These are phyloP conservation scores for Fusarium veterinarium DNA, from an alignment of 2,329 filamentous ascomycete species.

Conservation along the genomic window DNA sequence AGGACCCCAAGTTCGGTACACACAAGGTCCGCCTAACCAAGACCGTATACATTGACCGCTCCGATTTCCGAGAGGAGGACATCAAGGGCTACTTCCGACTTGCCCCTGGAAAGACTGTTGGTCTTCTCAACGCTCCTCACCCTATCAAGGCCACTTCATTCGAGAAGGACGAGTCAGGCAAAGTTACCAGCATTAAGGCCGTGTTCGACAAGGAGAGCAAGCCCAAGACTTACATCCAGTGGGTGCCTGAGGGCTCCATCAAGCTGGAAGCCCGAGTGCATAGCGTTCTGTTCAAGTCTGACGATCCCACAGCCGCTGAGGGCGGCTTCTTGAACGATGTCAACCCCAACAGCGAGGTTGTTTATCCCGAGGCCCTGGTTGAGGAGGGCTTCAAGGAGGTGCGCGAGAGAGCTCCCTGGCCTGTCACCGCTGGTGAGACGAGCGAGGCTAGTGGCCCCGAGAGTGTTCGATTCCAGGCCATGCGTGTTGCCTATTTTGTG, in stretches of 20 bases:
- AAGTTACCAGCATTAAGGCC: constrained; percentile 73
- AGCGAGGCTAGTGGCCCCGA: constrained; percentile 73
- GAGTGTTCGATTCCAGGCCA: constrained; percentile 88
- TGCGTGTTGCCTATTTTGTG: constrained; percentile 87
- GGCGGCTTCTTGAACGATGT: constrained; percentile 87
- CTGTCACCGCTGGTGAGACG: constrained; percentile 79
- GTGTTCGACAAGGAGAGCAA: constrained; percentile 76
- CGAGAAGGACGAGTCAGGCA: constrained; percentile 72
- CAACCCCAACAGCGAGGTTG: constrained; percentile 83
- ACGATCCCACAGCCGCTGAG: constrained; percentile 80
- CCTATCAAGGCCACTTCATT: constrained; percentile 78
- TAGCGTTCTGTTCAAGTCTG: constrained; percentile 86
- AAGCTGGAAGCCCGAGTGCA: constrained; percentile 82
- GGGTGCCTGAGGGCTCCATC: constrained; percentile 78
- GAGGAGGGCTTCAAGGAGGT: constrained; percentile 88
- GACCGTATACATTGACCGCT: constrained; percentile 86
- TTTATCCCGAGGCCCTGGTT: constrained; percentile 82
- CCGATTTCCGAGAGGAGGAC: constrained; percentile 81
- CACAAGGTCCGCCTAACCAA: constrained; percentile 75
- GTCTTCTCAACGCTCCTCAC: constrained; percentile 77
- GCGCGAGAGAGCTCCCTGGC: constrained; percentile 79
- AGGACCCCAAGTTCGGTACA: constrained; percentile 75
- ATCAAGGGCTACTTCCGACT: constrained; percentile 83
- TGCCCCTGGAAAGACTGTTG: constrained; percentile 80
- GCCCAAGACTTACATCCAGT: constrained; percentile 89